A percentile compares a stretch with the other conserved stretches of the same genome.
Conservation (phyloP, 352 stramenopile genomes). For the Plasmopara halstedii region DNA sequence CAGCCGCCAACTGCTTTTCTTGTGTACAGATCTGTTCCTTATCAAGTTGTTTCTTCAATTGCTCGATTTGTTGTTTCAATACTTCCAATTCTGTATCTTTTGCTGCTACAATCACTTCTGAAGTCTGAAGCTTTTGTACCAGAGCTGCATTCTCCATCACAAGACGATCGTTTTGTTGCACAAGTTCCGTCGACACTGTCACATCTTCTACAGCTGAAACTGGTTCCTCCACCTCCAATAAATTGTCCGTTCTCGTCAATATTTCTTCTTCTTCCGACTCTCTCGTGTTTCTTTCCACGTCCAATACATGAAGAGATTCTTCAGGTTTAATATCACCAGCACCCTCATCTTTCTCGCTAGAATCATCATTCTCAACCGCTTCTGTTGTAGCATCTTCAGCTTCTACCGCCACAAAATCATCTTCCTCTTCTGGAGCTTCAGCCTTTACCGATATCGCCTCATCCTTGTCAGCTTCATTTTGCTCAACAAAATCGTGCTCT, state of each 20-base stretch:
- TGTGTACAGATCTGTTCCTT: constrained; percentile 20
- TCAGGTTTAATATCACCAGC: constrained; percentile 13
- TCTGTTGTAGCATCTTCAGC: constrained; percentile 19
- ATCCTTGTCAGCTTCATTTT: constrained; percentile 17
- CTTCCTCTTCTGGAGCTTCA: constrained; percentile 14
- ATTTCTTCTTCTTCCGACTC: constrained; percentile 11
- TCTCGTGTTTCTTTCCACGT: constrained; percentile 15
- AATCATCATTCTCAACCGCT: not conserved
- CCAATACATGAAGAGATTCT: constrained; percentile 11
- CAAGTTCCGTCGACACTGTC: constrained; percentile 17
- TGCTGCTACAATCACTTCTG: constrained; percentile 14
- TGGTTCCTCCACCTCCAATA: constrained; percentile 3
- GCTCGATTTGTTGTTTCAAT: constrained; percentile 28
- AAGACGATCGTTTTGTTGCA: constrained; percentile 37
- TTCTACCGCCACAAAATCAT: constrained; percentile 17
- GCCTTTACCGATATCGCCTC: constrained; percentile 13
- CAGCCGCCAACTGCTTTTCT: too few species aligned
- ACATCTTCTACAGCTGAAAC: not conserved
- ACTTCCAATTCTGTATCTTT: constrained; percentile 34
- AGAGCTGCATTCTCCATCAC: constrained; percentile 33
- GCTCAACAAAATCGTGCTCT: constrained; percentile 8
- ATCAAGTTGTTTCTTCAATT: constrained; percentile 25
- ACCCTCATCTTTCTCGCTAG: constrained; percentile 6
- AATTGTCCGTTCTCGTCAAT: too few species aligned
- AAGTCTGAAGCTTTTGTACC: constrained; percentile 22